Conservation (phyloP, 345 rosid species). For the Rhodamnia argentea region DNA sequence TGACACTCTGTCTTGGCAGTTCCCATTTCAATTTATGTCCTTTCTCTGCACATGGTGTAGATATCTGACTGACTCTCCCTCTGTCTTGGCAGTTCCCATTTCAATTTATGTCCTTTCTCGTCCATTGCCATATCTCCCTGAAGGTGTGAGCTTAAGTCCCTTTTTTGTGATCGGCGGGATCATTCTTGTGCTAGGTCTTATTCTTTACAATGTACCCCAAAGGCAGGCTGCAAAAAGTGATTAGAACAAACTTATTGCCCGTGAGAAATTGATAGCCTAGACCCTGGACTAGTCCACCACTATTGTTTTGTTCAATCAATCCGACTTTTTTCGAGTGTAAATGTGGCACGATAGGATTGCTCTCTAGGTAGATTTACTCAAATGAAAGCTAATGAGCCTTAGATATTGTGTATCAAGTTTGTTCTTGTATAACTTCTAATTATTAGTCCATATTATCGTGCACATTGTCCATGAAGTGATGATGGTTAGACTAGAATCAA, state of each 20-base stretch:
- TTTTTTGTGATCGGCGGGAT: constrained; percentile 37
- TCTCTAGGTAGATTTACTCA: neutral
- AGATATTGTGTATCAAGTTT: neutral
- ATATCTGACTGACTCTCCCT: neutral
- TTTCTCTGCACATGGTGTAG: constrained; percentile 44
- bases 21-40: constrained; percentile 54
- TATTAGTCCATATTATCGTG: neutral
- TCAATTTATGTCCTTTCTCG: constrained; percentile 59
- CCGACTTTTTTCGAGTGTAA: neutral
- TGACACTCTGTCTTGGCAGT: constrained; percentile 29
- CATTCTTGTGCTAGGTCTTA: constrained; percentile 57
- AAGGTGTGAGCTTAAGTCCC: constrained; percentile 66
- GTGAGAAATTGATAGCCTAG: neutral
- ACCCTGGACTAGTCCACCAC: neutral
- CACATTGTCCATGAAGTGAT: neutral
- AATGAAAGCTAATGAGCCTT: neutral
- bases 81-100: constrained; percentile 50
- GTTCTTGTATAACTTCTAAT: neutral
- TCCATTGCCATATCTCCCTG: constrained; percentile 75
- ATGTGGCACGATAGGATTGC: neutral
- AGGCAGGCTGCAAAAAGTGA: neutral
- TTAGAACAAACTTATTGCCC: neutral
- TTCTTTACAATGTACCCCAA: constrained; percentile 31
- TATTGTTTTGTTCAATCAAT: neutral
- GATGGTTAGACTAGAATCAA: neutral